Evolutionary conservation across 805 yeast genomes (phyloP).

Genomic region (Grigorovia transvaalensis): DNA sequence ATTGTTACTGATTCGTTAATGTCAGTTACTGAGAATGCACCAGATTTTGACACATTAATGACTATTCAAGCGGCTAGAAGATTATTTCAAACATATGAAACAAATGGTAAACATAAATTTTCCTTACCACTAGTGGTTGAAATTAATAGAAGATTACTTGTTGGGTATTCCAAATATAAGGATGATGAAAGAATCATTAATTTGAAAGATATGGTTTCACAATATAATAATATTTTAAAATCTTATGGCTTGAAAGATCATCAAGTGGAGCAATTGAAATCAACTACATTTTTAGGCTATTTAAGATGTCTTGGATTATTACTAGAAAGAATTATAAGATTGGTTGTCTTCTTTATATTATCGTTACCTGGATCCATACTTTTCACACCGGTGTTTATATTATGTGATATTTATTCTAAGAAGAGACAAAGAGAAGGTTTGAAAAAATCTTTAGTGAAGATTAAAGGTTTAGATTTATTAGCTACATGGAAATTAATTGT

Average conservation of each 20-base stretch:
- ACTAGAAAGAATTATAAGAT: constrained; percentile 40
- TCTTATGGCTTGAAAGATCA: constrained; percentile 62
- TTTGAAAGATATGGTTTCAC: constrained; percentile 51
- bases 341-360: constrained; percentile 43
- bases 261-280: constrained; percentile 43
- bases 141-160: constrained; percentile 76
- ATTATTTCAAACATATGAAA: constrained; percentile 36
- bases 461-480: constrained; percentile 80
- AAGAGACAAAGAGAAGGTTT: constrained; percentile 69
- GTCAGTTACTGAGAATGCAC: constrained; percentile 87
- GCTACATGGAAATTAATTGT: constrained; percentile 94
- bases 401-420: constrained; percentile 58
- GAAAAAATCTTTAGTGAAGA: constrained; percentile 84
- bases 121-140: constrained; percentile 77
- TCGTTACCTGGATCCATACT: constrained; percentile 79
- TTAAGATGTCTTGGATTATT: constrained; percentile 41
- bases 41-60: constrained; percentile 86
- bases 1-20: constrained; percentile 64
- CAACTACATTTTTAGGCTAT: constrained; percentile 33
- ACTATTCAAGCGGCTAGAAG: constrained; percentile 92
- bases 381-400: constrained; percentile 76
- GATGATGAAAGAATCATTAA: constrained; percentile 59
- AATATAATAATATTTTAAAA: constrained; percentile 56
- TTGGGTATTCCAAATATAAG: constrained; percentile 69
- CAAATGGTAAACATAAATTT: constrained; percentile 1